A percentile compares a stretch with the other conserved stretches of the same genome.
These are phyloP conservation scores for Penicillium decumbens DNA, from an alignment of 2,329 filamentous ascomycete genomes.

Conservation along the genomic window DNA sequence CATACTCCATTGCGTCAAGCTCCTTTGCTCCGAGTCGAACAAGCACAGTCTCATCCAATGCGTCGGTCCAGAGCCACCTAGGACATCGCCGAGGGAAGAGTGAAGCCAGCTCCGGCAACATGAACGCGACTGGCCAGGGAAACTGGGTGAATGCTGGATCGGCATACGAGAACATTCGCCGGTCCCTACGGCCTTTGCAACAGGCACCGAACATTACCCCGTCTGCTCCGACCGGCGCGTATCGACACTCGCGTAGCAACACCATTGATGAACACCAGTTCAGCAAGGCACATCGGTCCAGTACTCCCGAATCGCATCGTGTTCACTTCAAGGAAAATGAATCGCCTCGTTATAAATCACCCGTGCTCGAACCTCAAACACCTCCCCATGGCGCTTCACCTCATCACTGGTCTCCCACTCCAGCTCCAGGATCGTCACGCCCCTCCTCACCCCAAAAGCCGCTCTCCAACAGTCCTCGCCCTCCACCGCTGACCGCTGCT, in stretches of 20 bases:
- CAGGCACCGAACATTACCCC: conserved; percentile 56
- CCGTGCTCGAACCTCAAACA: conserved; percentile 20
- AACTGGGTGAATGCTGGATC: conserved; percentile 51
- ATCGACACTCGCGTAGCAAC: conserved; percentile 53
- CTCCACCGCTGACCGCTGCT: conserved; percentile 38
- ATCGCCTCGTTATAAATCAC: conserved; percentile 21
- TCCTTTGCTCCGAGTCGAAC: conserved; percentile 53
- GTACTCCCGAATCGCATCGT: conserved; percentile 31
- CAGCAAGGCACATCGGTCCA: conserved; percentile 32
- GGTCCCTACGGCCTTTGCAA: conserved; percentile 70
- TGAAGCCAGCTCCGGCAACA: conserved; percentile 52
- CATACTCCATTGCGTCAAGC: conserved; percentile 48
- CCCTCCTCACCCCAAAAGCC: conserved; percentile 27
- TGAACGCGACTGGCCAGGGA: conserved; percentile 19
- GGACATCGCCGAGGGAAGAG: conserved; percentile 72
- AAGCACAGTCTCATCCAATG: conserved; percentile 68
- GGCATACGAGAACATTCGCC: conserved; percentile 67
- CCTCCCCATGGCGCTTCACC: conserved; percentile 23
- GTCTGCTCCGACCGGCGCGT: conserved; percentile 29
- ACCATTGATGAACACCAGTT: conserved; percentile 55
- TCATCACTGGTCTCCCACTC: conserved; percentile 22
- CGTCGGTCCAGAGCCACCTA: conserved; percentile 52
- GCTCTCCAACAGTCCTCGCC: conserved; percentile 29
- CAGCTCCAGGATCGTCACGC: conserved; percentile 27
- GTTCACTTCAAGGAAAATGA: conserved; percentile 29